Evolutionary conservation across 202 grass and related monocot genomes (phyloP), one percentile per base, ranked within the genome.

Genomic region (Eragrostis tef): DNA sequence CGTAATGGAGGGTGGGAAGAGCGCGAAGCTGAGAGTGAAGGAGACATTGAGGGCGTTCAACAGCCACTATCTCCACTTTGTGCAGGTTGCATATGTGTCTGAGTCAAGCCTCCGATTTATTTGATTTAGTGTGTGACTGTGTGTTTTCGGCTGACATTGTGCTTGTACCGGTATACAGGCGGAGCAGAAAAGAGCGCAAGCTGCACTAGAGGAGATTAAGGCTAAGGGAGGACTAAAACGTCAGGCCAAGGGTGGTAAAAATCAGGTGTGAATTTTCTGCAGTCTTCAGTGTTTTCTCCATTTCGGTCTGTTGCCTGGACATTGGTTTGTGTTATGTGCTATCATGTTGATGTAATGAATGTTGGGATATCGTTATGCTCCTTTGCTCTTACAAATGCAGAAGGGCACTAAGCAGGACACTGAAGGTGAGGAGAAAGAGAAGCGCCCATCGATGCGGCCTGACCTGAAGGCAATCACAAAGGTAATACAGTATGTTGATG

Each of bases 381-480:
- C 17, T 56, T 74, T 72, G 16, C 67, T 25, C 73, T 58, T 51
- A 17, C 77, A 61, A 77, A 39, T 69, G 48, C 17, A 90, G 81
- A 78, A 85, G 58, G 82, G 46, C 58, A 67, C 20, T 21, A 81
- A 88, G 46, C 64, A 83, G 70, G 67, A 75, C 5, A 21, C 24
- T 10, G 77, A 69, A 71, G 34, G 29, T 8, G 71, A 89, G 56
- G 39, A 52, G 52, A 93, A 92, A 76, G 77, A 73, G 54, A 94
- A 91, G 63, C 83, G 86, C 21, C 83, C 85, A 5, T 93, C 94
- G 2, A 91, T 85, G 34, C 78, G 90, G 15, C 94, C 94, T 84
- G 94, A 97, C 34, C 70, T 97, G 54, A 97, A 97, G 75, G 86
- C 94, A 48, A 94, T 97, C 11, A 84, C 70, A 14, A 94, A 89